Conservation (phyloP, 345 rosid species). For the Pistacia integerrima region DNA sequence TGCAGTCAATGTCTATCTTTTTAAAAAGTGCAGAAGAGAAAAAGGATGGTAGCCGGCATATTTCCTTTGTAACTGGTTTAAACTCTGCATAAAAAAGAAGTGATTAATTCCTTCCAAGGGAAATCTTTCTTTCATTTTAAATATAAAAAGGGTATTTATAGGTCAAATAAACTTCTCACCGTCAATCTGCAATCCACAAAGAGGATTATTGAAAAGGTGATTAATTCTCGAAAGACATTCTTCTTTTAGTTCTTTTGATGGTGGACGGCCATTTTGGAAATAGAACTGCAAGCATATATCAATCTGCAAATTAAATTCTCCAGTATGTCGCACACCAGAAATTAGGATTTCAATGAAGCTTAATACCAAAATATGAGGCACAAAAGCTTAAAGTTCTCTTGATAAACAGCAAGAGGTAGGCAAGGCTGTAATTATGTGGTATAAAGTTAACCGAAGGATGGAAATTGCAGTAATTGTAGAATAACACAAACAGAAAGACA, state of each 20-base stretch:
- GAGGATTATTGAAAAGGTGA: constrained; percentile 51
- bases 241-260: constrained; percentile 70
- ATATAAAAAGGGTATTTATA: constrained; percentile 8
- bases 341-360: neutral
- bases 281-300: constrained; percentile 63
- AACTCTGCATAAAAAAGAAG: constrained; percentile 60
- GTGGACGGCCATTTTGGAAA: constrained; percentile 80
- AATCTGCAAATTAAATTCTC: neutral
- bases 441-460: neutral
- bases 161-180: constrained; percentile 47
- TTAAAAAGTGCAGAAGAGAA: constrained; percentile 67
- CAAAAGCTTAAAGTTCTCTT: neutral
- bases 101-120: constrained; percentile 11
- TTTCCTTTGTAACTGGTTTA: constrained; percentile 65
- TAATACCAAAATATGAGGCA: neutral
- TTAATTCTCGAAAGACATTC: constrained; percentile 57
- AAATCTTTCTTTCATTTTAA: neutral
- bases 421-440: neutral
- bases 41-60: constrained; percentile 91
- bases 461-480: neutral
- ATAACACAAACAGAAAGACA: neutral
- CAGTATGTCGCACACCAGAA: neutral
- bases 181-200: constrained; percentile 59
- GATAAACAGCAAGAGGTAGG: neutral
- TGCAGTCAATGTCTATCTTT: constrained; percentile 58